A percentile compares a stretch with the other conserved stretches of the same genome.
Conservation (phyloP, 306 rosid genomes). For the Arachis hypogaea region DNA sequence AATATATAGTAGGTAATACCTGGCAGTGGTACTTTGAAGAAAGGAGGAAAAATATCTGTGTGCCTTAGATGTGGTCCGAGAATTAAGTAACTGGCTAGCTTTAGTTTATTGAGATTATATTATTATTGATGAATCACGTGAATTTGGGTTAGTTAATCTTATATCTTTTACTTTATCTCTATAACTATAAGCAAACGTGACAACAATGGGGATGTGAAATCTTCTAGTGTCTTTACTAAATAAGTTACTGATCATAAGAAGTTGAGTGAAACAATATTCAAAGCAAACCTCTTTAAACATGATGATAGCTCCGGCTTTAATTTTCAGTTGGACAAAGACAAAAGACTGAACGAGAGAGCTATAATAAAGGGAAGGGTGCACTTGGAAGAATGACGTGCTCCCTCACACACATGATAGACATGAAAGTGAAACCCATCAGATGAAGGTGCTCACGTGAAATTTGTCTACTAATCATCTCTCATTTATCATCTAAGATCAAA, state of each 20-base stretch:
- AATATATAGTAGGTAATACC: constrained; percentile 2
- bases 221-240: background rate
- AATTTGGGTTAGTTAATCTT: constrained; percentile 36
- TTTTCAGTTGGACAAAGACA: constrained; percentile 31
- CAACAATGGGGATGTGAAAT: constrained; percentile 39
- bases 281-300: constrained; percentile 4
- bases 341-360: background rate
- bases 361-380: background rate
- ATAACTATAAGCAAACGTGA: constrained; percentile 46
- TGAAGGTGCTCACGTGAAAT: constrained; percentile 67
- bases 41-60: constrained; percentile 20
- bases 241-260: constrained; percentile 8
- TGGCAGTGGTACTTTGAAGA: constrained; percentile 32
- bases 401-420: constrained; percentile 42
- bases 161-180: constrained; percentile 34
- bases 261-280: constrained; percentile 29
- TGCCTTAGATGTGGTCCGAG: constrained; percentile 23
- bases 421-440: constrained; percentile 49
- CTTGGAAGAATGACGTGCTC: no score
- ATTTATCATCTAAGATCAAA: no score
- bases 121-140: constrained; percentile 41
- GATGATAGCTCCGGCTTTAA: background rate
- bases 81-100: constrained; percentile 14
- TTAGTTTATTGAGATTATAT: background rate
- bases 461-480: constrained; percentile 25